Base-by-base conservation (phyloP, 192 early-diverging fungal species). In the Coemansia sp. region DNA sequence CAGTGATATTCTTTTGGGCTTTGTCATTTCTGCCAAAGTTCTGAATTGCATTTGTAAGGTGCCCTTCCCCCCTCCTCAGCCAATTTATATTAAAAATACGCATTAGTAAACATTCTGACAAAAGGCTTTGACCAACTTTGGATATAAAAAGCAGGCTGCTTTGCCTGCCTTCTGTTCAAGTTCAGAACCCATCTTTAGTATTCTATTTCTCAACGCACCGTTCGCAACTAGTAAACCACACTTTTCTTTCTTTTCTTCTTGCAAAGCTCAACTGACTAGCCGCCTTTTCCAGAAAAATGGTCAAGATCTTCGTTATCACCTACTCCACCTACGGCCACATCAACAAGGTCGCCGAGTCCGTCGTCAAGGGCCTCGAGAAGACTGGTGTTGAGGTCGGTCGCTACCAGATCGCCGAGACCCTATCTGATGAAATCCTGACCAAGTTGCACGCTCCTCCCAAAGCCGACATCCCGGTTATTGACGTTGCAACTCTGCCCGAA, bases 261-360 rank as follows among this genome's bases (percentile, higher is more conserved):
- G 54, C 41, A 13, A 4, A 15, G 0, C 43, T 44, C 15, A 53
- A 41, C n/a, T 12, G 18, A 39, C 16, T 39, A 42, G 40, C 4
- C 23, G 42, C 40, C 26, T 41, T 47, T 47, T 63, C 53, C 63
- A 11, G 4, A 66, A 65, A 47, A 39, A 74, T 76, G 74, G 64
- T 48, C 64, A 76, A 70, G 64, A 83, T 92, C 56, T 88, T 86
- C 77, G 87, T 92, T 64, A 84, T 91, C 48, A 86, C 88, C 57
- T 88, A 92, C 85, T 88, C 89, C 39, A 79, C 77, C 32, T 90
- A 88, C 74, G 86, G 87, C 59, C 93, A 95, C 84, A 77, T 92
- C 77, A 86, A 88, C 72, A 86, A 74, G 21, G 66, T 95, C 32
- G 89, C 90, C 60, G 68, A 87, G 61, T 73, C 75, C 9, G 60